A percentile compares a stretch with the other conserved stretches of the same genome.
phyloP scores from a whole-genome alignment of 1,284 basidiomycete genomes.

The Tilletia horrida region DNA sequence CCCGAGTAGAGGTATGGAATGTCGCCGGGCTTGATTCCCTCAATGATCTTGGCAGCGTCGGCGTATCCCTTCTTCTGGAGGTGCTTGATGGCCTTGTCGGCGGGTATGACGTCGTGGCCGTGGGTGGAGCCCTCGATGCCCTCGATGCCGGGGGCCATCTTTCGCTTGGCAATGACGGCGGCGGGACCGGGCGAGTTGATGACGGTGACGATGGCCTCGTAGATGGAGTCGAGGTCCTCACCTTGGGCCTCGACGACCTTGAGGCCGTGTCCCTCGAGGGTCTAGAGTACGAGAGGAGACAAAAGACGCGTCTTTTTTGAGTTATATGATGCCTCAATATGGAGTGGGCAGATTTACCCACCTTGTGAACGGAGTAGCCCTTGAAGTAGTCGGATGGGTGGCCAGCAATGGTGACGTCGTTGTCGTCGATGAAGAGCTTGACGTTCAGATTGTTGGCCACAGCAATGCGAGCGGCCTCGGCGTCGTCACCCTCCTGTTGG shows the following conservation, averaged over 20 bases:
- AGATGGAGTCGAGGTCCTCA: conserved; percentile 73
- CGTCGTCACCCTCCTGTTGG: conserved; percentile 82
- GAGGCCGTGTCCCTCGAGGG: conserved; percentile 73
- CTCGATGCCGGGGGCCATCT: conserved; percentile 74
- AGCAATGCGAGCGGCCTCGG: conserved; percentile 77
- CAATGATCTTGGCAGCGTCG: conserved; percentile 63
- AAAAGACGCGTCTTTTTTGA: not conserved
- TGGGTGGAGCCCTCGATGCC: conserved; percentile 73
- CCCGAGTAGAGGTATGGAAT: conserved; percentile 67
- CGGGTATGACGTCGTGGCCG: conserved; percentile 70
- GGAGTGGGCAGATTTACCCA: not conserved
- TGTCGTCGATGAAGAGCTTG: conserved; percentile 79
- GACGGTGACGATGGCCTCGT: conserved; percentile 64
- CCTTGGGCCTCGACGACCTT: conserved; percentile 70
- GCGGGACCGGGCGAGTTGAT: conserved; percentile 69
- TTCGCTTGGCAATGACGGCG: conserved; percentile 71
- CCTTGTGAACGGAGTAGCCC: conserved; percentile 66
- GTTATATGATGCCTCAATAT: not conserved
- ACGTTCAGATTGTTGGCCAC: conserved; percentile 75
- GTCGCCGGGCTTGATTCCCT: conserved; percentile 65
- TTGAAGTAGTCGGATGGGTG: conserved; percentile 78
- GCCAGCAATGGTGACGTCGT: conserved; percentile 31
- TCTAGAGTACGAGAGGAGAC: conserved; percentile 49
- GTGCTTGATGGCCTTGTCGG: conserved; percentile 72
- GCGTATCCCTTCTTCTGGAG: conserved; percentile 66